Conservation (phyloP, 805 yeast genomes). For the Barnettozyma pratensis region DNA sequence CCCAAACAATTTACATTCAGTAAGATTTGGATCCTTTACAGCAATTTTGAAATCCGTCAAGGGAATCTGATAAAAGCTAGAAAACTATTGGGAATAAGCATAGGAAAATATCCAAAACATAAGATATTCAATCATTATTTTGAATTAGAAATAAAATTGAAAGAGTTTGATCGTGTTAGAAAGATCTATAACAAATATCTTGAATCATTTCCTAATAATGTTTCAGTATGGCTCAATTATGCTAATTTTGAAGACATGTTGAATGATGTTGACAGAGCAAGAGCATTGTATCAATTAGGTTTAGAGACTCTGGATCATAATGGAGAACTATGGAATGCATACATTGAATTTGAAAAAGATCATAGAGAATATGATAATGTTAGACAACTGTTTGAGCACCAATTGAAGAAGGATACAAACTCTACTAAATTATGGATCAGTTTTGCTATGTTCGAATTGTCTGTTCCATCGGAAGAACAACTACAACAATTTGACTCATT, state of each 20-base stretch:
- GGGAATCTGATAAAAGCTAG: constrained; percentile 49
- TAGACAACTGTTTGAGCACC: constrained; percentile 41
- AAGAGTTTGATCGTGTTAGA: constrained; percentile 79
- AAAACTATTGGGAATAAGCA: constrained; percentile 61
- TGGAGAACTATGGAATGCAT: constrained; percentile 30
- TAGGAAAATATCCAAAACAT: constrained; percentile 62
- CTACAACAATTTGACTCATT: constrained; percentile 28
- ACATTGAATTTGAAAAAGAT: constrained; percentile 59
- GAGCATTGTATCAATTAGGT: constrained; percentile 56
- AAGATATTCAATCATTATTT: constrained; percentile 63
- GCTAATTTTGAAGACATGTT: constrained; percentile 62
- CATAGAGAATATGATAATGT: constrained; percentile 53
- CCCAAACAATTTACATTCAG: constrained; percentile 67
- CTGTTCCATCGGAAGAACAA: constrained; percentile 54
- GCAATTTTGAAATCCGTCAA: constrained; percentile 71
- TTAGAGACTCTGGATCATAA: constrained; percentile 22
- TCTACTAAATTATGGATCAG: constrained; percentile 51
- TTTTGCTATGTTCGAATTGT: constrained; percentile 65
- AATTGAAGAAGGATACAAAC: constrained; percentile 29
- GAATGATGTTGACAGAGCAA: constrained; percentile 66
- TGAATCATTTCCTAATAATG: constrained; percentile 38
- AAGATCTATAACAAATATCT: constrained; percentile 63
- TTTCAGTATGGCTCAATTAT: constrained; percentile 54
- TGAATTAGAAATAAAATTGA: constrained; percentile 56
- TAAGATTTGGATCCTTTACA: constrained; percentile 66